Percentiles rank a stretch among this genome's conserved stretches.
Conservation (phyloP, 163 green algal species). For the Scenedesmus sp. region DNA sequence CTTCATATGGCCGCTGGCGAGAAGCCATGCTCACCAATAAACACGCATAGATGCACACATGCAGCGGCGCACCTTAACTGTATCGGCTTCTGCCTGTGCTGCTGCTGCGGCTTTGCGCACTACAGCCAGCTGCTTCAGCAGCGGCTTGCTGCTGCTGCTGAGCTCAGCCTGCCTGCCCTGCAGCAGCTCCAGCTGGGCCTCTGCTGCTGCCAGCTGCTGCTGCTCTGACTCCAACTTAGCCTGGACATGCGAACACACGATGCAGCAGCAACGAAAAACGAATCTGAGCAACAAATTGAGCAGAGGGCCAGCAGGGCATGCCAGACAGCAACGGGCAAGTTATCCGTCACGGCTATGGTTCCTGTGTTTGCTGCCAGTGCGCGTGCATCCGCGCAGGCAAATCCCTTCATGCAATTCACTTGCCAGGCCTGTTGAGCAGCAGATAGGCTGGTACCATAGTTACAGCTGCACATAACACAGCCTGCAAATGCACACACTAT, state of each 20-base stretch:
- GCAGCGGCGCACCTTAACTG: background rate
- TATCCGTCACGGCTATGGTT: no score
- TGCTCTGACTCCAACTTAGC: background rate
- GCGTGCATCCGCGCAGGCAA: no score
- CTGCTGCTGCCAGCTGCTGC: background rate
- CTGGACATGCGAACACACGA: background rate
- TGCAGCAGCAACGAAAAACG: background rate
- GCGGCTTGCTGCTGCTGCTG: slow-evolving; percentile 13
- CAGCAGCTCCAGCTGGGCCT: background rate
- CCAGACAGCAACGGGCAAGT: no score
- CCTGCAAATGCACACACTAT: no score
- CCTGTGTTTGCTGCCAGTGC: no score
- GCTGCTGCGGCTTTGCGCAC: background rate
- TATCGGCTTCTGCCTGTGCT: slow-evolving; percentile 13
- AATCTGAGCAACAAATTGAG: no score
- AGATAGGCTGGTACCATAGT: no score
- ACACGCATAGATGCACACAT: background rate
- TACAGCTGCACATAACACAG: no score
- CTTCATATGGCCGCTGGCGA: background rate
- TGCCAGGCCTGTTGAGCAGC: no score
- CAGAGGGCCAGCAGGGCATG: no score
- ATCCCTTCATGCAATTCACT: no score
- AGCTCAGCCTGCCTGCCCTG: background rate
- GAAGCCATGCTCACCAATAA: background rate
- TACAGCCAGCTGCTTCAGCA: background rate